These are phyloP conservation scores for Dissophora globulifera DNA, from an alignment of 192 early-diverging fungal species.

Conservation along the genomic window DNA sequence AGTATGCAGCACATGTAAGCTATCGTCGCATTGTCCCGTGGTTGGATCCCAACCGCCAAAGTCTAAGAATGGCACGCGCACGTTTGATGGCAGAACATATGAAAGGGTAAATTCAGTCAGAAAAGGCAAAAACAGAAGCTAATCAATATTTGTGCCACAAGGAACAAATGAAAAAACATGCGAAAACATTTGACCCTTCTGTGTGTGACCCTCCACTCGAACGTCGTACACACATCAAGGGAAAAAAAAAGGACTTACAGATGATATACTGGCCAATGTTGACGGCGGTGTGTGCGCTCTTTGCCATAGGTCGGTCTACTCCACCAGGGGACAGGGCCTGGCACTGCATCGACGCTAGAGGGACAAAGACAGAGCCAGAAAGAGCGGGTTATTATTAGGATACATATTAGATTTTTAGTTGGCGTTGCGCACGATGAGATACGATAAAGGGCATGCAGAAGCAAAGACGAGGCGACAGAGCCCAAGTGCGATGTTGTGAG, in stretches of 20 bases:
- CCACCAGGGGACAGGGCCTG: constrained; percentile 29
- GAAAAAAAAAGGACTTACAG: too few species aligned
- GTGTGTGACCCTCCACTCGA: too few species aligned
- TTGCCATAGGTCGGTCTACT: constrained; percentile 55
- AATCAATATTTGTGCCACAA: neutral
- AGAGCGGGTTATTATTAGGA: constrained; percentile 22
- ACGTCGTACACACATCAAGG: too few species aligned
- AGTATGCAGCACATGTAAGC: constrained; percentile 46
- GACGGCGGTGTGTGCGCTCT: constrained; percentile 58
- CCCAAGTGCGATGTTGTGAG: too few species aligned
- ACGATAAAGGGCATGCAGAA: too few species aligned
- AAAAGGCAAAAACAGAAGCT: neutral
- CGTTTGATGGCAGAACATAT: too few species aligned
- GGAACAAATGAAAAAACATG: neutral
- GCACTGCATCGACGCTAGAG: constrained; percentile 35
- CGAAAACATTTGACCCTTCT: too few species aligned
- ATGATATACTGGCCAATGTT: constrained; percentile 59
- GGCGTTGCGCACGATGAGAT: too few species aligned
- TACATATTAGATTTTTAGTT: too few species aligned
- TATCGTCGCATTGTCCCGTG: constrained; percentile 48
- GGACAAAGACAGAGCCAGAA: neutral
- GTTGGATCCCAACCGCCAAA: constrained; percentile 52
- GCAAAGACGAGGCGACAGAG: too few species aligned
- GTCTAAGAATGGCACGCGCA: constrained; percentile 4
- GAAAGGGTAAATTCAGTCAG: neutral